phyloP scores from a whole-genome alignment of 257 asterid species.

The Sherardia arvensis region DNA sequence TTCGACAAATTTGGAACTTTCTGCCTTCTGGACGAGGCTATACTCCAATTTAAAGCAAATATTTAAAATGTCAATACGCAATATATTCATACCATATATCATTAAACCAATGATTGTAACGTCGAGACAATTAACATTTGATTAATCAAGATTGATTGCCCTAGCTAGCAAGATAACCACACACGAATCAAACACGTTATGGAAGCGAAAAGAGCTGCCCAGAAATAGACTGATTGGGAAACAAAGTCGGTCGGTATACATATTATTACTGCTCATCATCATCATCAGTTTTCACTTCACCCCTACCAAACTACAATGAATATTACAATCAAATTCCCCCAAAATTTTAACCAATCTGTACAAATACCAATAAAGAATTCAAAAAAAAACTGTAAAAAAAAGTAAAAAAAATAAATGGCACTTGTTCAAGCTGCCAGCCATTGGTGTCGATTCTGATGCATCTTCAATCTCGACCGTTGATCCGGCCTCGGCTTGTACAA shows the following conservation, averaged over 20 bases:
- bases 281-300: neutral
- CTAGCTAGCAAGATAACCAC: neutral
- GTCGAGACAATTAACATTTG: neutral
- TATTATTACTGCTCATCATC: neutral
- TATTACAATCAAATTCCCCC: neutral
- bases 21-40: too few species aligned
- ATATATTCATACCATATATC: neutral
- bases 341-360: constrained; percentile 35
- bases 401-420: too few species aligned
- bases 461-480: constrained; percentile 16
- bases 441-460: constrained; percentile 15
- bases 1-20: too few species aligned
- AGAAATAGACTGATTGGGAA: neutral
- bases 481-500: constrained; percentile 32
- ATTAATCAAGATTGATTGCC: neutral
- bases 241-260: neutral
- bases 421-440: constrained; percentile 13
- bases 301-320: constrained; percentile 2
- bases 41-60: too few species aligned
- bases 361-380: constrained; percentile 34
- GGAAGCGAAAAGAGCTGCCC: neutral
- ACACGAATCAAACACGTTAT: constrained; percentile 2
- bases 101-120: neutral
- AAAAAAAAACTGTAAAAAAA: constrained; percentile 9
- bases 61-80: too few species aligned